Evolutionary conservation across 805 yeast genomes (phyloP).

Genomic region (Myxozyma vanderwaltii): DNA sequence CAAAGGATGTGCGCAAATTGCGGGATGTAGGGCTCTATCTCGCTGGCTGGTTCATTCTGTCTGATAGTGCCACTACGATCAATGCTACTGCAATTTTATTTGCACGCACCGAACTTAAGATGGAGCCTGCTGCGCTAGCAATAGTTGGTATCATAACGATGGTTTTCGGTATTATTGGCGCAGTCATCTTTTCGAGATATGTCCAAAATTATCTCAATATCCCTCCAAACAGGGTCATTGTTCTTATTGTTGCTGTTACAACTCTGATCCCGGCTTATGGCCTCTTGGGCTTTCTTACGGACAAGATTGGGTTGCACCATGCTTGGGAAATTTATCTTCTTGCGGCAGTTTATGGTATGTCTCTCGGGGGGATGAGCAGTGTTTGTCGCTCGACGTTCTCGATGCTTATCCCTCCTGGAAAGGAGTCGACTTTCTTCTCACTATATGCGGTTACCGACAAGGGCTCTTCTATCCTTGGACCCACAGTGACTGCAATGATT

Average conservation of each 20-base stretch:
- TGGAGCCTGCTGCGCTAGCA: slow-evolving; percentile 69
- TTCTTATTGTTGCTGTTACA: slow-evolving; percentile 60
- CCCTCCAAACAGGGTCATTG: slow-evolving; percentile 52
- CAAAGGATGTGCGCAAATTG: slow-evolving; percentile 60
- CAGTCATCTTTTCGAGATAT: slow-evolving; percentile 48
- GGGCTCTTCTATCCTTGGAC: slow-evolving; percentile 76
- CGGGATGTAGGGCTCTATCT: slow-evolving; percentile 68
- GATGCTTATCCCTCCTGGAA: slow-evolving; percentile 70
- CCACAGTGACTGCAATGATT: slow-evolving; percentile 68
- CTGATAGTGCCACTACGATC: slow-evolving; percentile 76
- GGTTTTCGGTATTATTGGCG: slow-evolving; percentile 67
- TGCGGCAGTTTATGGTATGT: slow-evolving; percentile 74
- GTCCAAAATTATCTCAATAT: slow-evolving; percentile 20
- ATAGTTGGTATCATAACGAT: slow-evolving; percentile 66
- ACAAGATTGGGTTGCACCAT: slow-evolving; percentile 58
- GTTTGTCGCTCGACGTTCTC: slow-evolving; percentile 69
- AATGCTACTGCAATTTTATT: slow-evolving; percentile 77
- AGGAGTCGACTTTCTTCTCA: slow-evolving; percentile 75
- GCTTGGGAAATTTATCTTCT: slow-evolving; percentile 68
- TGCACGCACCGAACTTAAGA: slow-evolving; percentile 67
- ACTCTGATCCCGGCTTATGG: slow-evolving; percentile 73
- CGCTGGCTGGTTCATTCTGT: slow-evolving; percentile 73
- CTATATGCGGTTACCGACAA: slow-evolving; percentile 77
- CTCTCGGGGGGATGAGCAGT: slow-evolving; percentile 73
- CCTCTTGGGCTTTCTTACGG: slow-evolving; percentile 61